Evolutionary conservation across 108 stramenopile genomes (phyloP).

Genomic region (Nitzschia sp.): DNA sequence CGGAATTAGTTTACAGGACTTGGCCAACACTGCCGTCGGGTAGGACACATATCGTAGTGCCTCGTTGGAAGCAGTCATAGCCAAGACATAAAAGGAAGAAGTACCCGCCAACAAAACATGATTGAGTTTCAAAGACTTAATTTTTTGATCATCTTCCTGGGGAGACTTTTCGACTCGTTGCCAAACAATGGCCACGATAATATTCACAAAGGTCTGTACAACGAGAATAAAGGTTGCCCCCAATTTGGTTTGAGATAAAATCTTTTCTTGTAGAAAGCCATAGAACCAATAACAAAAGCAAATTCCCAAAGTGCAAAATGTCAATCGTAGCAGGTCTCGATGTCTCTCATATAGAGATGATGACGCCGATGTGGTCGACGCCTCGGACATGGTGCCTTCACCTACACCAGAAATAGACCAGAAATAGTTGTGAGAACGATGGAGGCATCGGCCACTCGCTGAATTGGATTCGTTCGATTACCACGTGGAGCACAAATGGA

Average conservation of each 20-base stretch:
- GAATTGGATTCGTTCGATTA: no score
- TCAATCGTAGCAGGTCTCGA: conserved; percentile 4
- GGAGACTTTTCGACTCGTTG: conserved; percentile 29
- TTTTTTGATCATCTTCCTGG: neutral
- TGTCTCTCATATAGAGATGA: no score
- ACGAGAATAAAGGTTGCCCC: conserved; percentile 70
- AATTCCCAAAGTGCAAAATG: conserved; percentile 68
- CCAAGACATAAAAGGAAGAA: conserved; percentile 59
- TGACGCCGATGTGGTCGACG: no score
- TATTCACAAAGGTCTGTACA: conserved; percentile 59
- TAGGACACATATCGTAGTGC: conserved; percentile 82
- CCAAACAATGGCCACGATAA: conserved; percentile 65
- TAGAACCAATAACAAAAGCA: conserved; percentile 76
- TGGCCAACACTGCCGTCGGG: conserved; percentile 90
- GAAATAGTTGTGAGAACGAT: no score
- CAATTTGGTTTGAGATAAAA: conserved; percentile 40
- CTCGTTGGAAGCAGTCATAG: conserved; percentile 82
- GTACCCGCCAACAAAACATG: conserved; percentile 49
- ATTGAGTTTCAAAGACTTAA: conserved; percentile 22
- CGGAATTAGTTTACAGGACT: conserved; percentile 93
- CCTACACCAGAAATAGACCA: no score
- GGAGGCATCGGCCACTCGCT: no score
- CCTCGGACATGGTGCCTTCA: no score
- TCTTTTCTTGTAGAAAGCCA: conserved; percentile 75
- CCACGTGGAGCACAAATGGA: no score